Percentiles rank a stretch among this genome's conserved stretches.
phyloP scores from a whole-genome alignment of 2,329 filamentous ascomycete genomes.

The Xylariales sp. region DNA sequence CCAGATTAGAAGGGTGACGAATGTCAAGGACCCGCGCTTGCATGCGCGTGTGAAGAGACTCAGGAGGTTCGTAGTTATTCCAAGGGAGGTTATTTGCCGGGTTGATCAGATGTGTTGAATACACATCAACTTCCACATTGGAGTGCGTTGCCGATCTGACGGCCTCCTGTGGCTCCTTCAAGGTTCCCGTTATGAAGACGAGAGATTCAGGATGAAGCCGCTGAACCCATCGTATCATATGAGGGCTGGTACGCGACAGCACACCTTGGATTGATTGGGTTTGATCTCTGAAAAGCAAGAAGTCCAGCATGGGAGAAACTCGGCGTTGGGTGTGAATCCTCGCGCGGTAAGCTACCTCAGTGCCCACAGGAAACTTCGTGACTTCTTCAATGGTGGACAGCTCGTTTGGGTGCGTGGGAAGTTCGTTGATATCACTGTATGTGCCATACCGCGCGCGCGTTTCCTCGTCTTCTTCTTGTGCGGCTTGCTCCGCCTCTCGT shows the following conservation, averaged over 20 bases:
- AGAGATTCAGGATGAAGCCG: conserved; percentile 74
- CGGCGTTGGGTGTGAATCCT: conserved; percentile 76
- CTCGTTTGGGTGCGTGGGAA: conserved; percentile 11
- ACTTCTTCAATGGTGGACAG: conserved; percentile 34
- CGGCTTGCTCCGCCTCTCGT: conserved; percentile 20
- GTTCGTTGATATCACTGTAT: conserved; percentile 10
- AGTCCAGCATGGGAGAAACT: conserved; percentile 76
- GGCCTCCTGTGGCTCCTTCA: conserved; percentile 69
- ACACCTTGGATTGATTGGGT: conserved; percentile 80
- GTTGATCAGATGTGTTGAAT: conserved; percentile 44
- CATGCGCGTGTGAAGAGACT: conserved; percentile 62
- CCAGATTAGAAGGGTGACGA: conserved; percentile 67
- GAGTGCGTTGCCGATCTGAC: conserved; percentile 72
- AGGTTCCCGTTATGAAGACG: conserved; percentile 66
- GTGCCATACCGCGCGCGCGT: conserved; percentile 13
- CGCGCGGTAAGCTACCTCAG: conserved; percentile 62
- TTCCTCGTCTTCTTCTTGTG: conserved; percentile 11
- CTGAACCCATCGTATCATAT: conserved; percentile 83
- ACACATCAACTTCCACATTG: conserved; percentile 68
- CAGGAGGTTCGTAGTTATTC: conserved; percentile 58
- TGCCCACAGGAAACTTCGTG: conserved; percentile 35
- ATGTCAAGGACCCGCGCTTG: conserved; percentile 77
- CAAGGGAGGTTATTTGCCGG: conserved; percentile 41
- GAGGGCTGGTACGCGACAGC: conserved; percentile 34
- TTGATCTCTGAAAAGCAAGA: conserved; percentile 82